Evolutionary conservation across 805 yeast species (phyloP), one percentile per base, ranked within the genome.

Genomic region (Candida saitoana): DNA sequence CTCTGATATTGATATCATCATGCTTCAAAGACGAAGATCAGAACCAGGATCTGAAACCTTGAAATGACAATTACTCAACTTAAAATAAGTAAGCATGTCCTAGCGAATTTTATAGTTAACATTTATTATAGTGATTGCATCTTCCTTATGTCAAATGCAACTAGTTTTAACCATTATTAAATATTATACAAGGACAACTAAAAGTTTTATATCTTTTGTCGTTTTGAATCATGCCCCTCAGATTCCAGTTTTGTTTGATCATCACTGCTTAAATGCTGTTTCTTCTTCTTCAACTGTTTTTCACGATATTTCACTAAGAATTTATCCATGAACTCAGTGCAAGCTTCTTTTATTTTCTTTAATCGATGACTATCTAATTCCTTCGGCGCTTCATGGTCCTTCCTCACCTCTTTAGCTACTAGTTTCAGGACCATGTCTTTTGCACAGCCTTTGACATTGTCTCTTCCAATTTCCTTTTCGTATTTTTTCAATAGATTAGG

Each of bases 401-500:
- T 66, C 44, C 73, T 74, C 43, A 74, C 38, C 59, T 88, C 97
- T 58, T 91, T 93, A 3, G 73, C 71, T 0, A 81, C 77, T 34
- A 93, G 66, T 0, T 69, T 63, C 48, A 80, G 76, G 4, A 83
- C 88, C 43, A 91, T 79, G 38, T 89, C 96, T 46, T 79, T 76
- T 2, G 96, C 87, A 62, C 89, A 84, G 30, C 74, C 74, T 62
- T 90, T 91, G 39, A 87, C 55, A 42, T 79, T 73, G 3, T 85
- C 95, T 44, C 79, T 80, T 3, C 88, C 89, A 17, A 91, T 69
- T 41, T 79, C 81, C 2, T 69, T 57, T 49, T 79, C 83, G 59
- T 84, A 79, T 49, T 77, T 78, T 49, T 80, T 80, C 41, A 90
- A 70, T 55, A 85, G 61, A 53, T 89, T 88, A 7, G 97, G 97